Base-by-base conservation (phyloP, 1,284 basidiomycete species). In the Moniliophthora roreri region DNA sequence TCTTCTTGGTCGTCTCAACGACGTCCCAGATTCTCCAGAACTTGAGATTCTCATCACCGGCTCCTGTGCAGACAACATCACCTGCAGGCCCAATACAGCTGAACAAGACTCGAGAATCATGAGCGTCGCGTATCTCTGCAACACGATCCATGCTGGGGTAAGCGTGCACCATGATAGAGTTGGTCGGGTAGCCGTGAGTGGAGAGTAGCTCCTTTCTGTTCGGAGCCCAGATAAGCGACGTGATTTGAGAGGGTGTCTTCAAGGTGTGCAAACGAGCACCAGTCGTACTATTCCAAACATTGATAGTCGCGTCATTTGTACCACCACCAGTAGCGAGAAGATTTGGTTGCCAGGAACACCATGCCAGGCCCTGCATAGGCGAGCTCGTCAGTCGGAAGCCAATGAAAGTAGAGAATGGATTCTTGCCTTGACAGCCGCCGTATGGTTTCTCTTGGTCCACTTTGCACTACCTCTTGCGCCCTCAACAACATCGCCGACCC, bases 281-380 rank as follows among this genome's bases (percentile, higher is more conserved):
- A 0, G 93, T 96, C 11, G 89, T 92, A 48, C 85, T 87, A 60
- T 92, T 93, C 94, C 95, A 97, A 57, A 97, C 80, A 66, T 98
- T 92, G 62, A 98, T 92, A 21, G 89, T 93, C 37, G 93, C 91
- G 66, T 99, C 96, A 57, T 91, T 91, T 0, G 94, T 95, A 0
- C 97, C 97, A 1, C 97, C 97, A 0, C 97, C 97, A 0, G 91
- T 89, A 0, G 96, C 96, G 45, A 99, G 83, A 7, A 99, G 78
- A 8, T 90, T 89, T 0, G 89, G 84, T 73, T 96, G 93, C 95
- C 96, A 98, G 0, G 96, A 94, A 61, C 93, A 98, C 94, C 97
- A 99, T 0, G 94, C 93, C 42, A 99, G 76, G 0, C 95, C 95
- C 89, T 92, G 53, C 39, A 55, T 39, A 46, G 8, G 44, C 18